Base-by-base conservation (phyloP, 768 basidiomycete species). In the Gloeophyllum trabeum region DNA sequence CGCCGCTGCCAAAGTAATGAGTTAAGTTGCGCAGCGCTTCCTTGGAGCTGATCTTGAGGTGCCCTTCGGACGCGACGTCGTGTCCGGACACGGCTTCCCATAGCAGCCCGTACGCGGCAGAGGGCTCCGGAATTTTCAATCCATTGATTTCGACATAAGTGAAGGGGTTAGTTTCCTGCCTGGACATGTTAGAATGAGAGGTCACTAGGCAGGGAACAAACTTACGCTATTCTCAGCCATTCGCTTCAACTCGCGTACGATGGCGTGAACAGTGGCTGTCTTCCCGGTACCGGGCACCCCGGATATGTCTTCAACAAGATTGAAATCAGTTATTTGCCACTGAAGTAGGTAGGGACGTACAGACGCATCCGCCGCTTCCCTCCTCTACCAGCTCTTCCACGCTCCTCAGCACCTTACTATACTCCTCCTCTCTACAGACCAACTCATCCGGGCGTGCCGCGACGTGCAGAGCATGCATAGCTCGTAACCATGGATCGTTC, bases 251-350 rank as follows among this genome's bases (percentile, higher is more conserved):
- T 94, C 88, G 26, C 87, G 74, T 24, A 98, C 76, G 20, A 96
- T 83, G 1, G 85, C 86, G 52, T 97, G 93, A 0, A 98, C 92
- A 0, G 96, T 98, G 0, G 96, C 96, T 1, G 96, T 99, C 63
- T 98, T 99, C 6, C 96, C 94, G 2, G 94, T 98, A 5, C 96
- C 94, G n/a, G 94, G 96, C 5, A 97, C 91, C 6, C 96, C 94
- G 5, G 93, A 92, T 38, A 98, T 96, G 60, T 98, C 93, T 97
- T 42, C n/a, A n/a, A 12, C 45, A 21, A 5, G 13, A 37, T 23
- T 10, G 22, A 20, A 4, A 18, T 36, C 18, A 23, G 16, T 23
- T 23, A 6, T 18, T 35, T 10, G 6, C n/a, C n/a, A n/a, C n/a
- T 25, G 40, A 4, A 28, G 3, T 35, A 35, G 42, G 13, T 20